These are phyloP conservation scores for Camellia oleifera DNA, from an alignment of 179 eudicot genomes.

Conservation along the genomic window DNA sequence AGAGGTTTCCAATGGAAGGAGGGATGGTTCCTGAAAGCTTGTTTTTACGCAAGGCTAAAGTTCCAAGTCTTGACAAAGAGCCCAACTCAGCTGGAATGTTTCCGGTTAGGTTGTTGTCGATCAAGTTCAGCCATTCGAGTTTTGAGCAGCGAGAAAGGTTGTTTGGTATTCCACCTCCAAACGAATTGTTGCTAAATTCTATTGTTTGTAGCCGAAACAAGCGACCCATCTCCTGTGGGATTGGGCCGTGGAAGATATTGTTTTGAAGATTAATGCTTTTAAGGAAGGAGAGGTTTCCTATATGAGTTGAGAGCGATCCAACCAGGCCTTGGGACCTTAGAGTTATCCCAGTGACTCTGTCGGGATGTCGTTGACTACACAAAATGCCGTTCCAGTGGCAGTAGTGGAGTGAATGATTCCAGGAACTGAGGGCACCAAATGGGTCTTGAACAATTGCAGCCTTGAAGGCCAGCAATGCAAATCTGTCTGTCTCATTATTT, in stretches of 20 bases:
- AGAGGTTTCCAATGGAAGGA: slow-evolving; percentile 16
- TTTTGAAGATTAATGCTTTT: not conserved
- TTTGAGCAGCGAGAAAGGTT: slow-evolving; percentile 14
- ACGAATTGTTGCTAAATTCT: slow-evolving; percentile 14
- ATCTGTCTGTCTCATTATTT: slow-evolving; percentile 13
- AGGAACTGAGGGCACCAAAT: slow-evolving; percentile 3
- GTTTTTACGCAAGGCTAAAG: not conserved
- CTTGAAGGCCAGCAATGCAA: slow-evolving; percentile 14
- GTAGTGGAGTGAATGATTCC: slow-evolving; percentile 17
- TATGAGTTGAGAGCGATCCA: slow-evolving; percentile 20
- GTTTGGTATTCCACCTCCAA: slow-evolving; percentile 16
- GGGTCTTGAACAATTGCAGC: slow-evolving; percentile 6
- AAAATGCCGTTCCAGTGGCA: slow-evolving; percentile 20
- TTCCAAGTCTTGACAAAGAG: slow-evolving; percentile 2
- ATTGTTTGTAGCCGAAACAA: slow-evolving; percentile 13
- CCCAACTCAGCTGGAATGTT: slow-evolving; percentile 1
- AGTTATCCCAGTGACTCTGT: not conserved
- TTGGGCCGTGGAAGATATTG: slow-evolving; percentile 19
- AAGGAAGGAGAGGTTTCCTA: slow-evolving; percentile 23
- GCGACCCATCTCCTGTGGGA: slow-evolving; percentile 19
- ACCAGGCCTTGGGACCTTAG: slow-evolving; percentile 9
- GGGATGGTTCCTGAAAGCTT: slow-evolving; percentile 17
- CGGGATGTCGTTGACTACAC: slow-evolving; percentile 5
- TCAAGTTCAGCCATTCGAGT: slow-evolving; percentile 5
- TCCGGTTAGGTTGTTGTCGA: slow-evolving; percentile 13